These are phyloP conservation scores for Strobilomyces echinocephalus DNA, from an alignment of 768 basidiomycete genomes.

Conservation along the genomic window DNA sequence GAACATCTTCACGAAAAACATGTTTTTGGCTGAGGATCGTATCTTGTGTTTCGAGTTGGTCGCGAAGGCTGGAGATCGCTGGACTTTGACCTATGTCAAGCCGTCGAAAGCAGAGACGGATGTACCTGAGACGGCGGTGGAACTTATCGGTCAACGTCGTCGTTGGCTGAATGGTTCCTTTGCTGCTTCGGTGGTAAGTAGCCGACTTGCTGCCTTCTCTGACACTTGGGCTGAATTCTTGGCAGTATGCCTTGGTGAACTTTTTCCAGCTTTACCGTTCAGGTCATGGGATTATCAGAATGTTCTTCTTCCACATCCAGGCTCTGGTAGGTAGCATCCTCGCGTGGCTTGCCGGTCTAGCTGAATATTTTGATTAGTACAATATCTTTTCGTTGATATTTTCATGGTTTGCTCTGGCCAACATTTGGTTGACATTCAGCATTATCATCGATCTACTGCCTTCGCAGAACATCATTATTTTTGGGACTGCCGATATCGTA, in stretches of 20 bases:
- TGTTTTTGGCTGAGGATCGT: conserved; percentile 90
- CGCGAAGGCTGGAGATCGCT: conserved; percentile 79
- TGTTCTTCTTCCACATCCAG: conserved; percentile 97
- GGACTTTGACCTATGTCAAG: conserved; percentile 91
- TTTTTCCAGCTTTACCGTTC: conserved; percentile 88
- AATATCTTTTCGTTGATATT: conserved; percentile 82
- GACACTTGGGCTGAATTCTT: neutral
- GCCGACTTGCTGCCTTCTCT: neutral
- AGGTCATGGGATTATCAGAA: conserved; percentile 81
- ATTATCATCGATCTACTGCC: conserved; percentile 91
- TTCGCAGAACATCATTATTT: conserved; percentile 47
- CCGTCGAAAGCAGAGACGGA: conserved; percentile 95
- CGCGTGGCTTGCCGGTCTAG: neutral
- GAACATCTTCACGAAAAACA: conserved; percentile 96
- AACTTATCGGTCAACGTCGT: conserved; percentile 91
- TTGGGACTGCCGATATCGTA: conserved; percentile 69
- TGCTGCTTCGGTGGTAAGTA: conserved; percentile 79
- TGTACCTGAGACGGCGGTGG: conserved; percentile 89
- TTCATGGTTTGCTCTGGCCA: conserved; percentile 90
- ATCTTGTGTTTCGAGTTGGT: conserved; percentile 97
- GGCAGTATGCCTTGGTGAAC: conserved; percentile 85
- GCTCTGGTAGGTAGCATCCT: conserved; percentile 57
- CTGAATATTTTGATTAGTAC: conserved; percentile 46
- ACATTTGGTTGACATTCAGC: conserved; percentile 92
- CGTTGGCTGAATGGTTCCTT: conserved; percentile 98